Evolutionary conservation across 768 basidiomycete species (phyloP).

Genomic region (Exidia glandulosa): DNA sequence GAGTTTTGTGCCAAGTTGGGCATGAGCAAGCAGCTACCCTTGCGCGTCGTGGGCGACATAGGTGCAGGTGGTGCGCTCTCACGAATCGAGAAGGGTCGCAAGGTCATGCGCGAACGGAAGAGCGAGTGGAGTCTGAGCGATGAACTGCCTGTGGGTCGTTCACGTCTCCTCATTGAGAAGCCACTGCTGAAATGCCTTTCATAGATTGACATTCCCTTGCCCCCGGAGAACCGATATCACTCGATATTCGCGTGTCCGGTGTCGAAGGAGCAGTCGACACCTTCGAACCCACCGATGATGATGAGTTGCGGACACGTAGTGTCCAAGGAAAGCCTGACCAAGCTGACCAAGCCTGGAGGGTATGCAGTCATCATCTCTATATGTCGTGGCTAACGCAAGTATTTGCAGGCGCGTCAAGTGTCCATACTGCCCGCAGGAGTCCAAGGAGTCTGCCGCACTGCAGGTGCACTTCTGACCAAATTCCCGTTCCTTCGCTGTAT

Average conservation of each 20-base stretch:
- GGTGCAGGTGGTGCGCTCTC: constrained; percentile 87
- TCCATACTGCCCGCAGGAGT: constrained; percentile 89
- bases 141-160: constrained; percentile 63
- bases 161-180: constrained; percentile 7
- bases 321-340: constrained; percentile 80
- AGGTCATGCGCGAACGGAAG: constrained; percentile 86
- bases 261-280: constrained; percentile 92
- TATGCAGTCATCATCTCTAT: constrained; percentile 32
- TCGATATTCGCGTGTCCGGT: constrained; percentile 97
- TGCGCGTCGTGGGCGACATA: constrained; percentile 84
- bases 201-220: constrained; percentile 89
- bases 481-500: background rate
- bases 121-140: constrained; percentile 86
- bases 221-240: constrained; percentile 83
- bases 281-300: constrained; percentile 95
- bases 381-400: constrained; percentile 6
- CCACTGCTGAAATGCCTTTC: background rate
- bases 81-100: constrained; percentile 87
- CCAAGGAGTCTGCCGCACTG: constrained; percentile 41
- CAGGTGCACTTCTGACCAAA: constrained; percentile 49
- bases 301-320: constrained; percentile 94
- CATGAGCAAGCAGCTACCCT: constrained; percentile 80
- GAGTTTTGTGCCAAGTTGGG: constrained; percentile 83
- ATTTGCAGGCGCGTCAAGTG: constrained; percentile 80
- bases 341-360: constrained; percentile 77